These are phyloP conservation scores for Phaseolus lunatus DNA, from an alignment of 306 rosid genomes.

Conservation along the genomic window DNA sequence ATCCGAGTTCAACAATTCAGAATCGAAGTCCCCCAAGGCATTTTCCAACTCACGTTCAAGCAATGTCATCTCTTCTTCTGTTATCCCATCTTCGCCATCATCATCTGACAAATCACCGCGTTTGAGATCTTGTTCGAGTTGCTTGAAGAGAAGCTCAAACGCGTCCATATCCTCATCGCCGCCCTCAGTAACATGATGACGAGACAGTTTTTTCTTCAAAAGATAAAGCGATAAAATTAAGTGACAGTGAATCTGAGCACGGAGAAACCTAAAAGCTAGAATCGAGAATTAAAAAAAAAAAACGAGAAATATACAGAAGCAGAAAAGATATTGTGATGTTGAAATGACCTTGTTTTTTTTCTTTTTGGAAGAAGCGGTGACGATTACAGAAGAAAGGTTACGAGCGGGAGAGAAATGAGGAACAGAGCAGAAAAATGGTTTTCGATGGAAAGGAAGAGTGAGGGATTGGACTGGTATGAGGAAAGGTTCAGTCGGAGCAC, in stretches of 20 bases:
- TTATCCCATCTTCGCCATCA: constrained; percentile 56
- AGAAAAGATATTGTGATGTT: not conserved
- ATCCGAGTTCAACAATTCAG: constrained; percentile 30
- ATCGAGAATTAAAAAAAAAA: too few species aligned
- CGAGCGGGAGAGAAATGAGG: constrained; percentile 56
- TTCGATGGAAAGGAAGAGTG: constrained; percentile 48
- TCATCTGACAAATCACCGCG: constrained; percentile 60
- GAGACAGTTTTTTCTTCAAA: constrained; percentile 53
- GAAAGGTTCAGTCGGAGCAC: constrained; percentile 40
- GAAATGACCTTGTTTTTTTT: constrained; percentile 62
- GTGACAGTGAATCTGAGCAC: not conserved
- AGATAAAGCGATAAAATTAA: not conserved
- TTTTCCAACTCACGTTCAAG: constrained; percentile 69
- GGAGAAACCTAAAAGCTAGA: not conserved
- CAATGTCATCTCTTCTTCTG: constrained; percentile 69
- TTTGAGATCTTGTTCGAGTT: constrained; percentile 85
- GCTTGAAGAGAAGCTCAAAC: constrained; percentile 76
- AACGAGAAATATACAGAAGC: not conserved
- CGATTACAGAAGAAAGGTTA: constrained; percentile 36
- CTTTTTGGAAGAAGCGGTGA: constrained; percentile 58
- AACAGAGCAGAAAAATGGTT: constrained; percentile 54
- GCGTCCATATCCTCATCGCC: constrained; percentile 68
- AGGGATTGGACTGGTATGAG: not conserved
- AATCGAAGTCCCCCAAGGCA: constrained; percentile 57
- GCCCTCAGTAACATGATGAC: constrained; percentile 34